These are phyloP conservation scores for Lentinula edodes DNA, from an alignment of 768 basidiomycete species.

Conservation along the genomic window DNA sequence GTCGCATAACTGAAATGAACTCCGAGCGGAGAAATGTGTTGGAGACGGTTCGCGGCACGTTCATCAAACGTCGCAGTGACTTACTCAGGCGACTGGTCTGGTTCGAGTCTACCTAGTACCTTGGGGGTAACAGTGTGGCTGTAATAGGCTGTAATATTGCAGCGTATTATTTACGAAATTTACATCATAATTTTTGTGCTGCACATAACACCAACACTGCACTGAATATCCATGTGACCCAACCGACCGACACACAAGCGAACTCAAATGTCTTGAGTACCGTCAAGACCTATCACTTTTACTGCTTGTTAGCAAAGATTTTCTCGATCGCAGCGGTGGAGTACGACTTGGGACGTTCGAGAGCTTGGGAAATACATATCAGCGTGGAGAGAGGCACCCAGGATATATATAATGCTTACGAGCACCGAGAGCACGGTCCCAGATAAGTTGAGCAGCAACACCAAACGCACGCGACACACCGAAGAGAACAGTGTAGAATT, in stretches of 20 bases:
- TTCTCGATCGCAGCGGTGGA: conserved; percentile 75
- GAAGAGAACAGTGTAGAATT: conserved; percentile 96
- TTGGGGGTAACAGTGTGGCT: neutral
- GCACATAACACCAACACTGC: neutral
- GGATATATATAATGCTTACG: conserved; percentile 44
- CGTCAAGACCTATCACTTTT: neutral
- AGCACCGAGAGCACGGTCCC: conserved; percentile 91
- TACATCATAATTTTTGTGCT: neutral
- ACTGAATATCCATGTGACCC: neutral
- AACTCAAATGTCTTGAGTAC: neutral
- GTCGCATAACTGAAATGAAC: no score
- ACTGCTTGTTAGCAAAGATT: conserved; percentile 61
- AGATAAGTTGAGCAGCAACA: conserved; percentile 84
- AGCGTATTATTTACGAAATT: neutral
- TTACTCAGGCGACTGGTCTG: no score
- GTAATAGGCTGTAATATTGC: neutral
- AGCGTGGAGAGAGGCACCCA: neutral
- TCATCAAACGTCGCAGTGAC: no score
- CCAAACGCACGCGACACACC: conserved; percentile 95
- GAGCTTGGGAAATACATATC: conserved; percentile 35
- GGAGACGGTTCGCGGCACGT: no score
- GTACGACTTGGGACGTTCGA: conserved; percentile 90
- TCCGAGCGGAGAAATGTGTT: no score
- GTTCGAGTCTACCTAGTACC: no score
- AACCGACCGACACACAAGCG: neutral